Evolutionary conservation across 164 flowering plant genomes (phyloP).

Genomic region (Liriodendron chinense): DNA sequence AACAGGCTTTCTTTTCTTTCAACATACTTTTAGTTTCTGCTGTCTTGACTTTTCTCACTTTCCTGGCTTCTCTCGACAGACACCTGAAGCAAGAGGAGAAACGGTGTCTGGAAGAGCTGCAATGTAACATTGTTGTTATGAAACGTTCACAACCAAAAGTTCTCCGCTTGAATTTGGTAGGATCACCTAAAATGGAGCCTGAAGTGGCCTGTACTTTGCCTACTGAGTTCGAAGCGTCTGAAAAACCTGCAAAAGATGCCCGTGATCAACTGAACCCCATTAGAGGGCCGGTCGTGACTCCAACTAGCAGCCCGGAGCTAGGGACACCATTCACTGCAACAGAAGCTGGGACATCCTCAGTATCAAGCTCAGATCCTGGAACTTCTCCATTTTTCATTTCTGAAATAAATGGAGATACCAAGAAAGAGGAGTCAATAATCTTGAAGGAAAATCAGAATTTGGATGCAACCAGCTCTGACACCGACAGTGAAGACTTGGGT

Average conservation of each 20-base stretch:
- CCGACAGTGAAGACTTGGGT: slow-evolving; percentile 45
- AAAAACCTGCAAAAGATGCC: slow-evolving; percentile 18
- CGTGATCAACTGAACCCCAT: slow-evolving; percentile 26
- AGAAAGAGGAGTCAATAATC: slow-evolving; percentile 24
- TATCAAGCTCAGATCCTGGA: slow-evolving; percentile 78
- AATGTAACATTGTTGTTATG: slow-evolving; percentile 84
- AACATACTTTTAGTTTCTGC: background rate
- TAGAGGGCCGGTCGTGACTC: slow-evolving; percentile 76
- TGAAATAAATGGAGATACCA: slow-evolving; percentile 32
- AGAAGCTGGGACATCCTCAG: slow-evolving; percentile 66
- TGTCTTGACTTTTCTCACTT: slow-evolving; percentile 5
- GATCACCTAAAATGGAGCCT: slow-evolving; percentile 37
- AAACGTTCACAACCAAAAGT: slow-evolving; percentile 69
- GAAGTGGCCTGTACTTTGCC: slow-evolving; percentile 23
- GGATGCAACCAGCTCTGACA: slow-evolving; percentile 57
- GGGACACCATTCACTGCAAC: slow-evolving; percentile 62
- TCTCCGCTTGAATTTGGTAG: slow-evolving; percentile 73
- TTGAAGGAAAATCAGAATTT: slow-evolving; percentile 21
- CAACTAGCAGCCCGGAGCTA: slow-evolving; percentile 79
- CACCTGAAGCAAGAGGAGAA: slow-evolving; percentile 63
- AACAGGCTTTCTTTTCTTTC: background rate
- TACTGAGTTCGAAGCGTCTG: slow-evolving; percentile 27
- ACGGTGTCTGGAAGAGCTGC: slow-evolving; percentile 76
- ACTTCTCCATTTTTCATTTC: slow-evolving; percentile 50
- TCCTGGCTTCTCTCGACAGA: slow-evolving; percentile 32